Evolutionary conservation across 495 filamentous ascomycete species (phyloP), one percentile per base, ranked within the genome.

Genomic region (Astrocystis sublimbata): DNA sequence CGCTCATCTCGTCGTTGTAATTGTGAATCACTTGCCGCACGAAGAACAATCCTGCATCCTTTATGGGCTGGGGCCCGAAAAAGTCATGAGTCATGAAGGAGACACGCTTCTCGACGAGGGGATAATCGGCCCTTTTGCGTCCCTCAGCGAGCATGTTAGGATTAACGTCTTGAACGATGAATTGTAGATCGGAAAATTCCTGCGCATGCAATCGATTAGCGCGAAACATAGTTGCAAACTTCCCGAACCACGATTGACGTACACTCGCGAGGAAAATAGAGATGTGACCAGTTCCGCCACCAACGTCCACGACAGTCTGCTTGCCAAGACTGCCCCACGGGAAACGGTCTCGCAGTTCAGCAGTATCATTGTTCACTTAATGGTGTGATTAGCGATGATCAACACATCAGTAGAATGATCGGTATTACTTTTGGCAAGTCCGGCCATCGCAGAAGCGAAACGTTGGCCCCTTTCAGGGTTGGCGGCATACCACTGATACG

Each of bases 21-120:
- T 73, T 73, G 51, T 73, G 71, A 10, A 56, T 51, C 41, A 58
- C 52, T 23, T 71, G 68, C 23, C 71, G 66, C 15, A 69, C 49
- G 13, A 73, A 35, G 58, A 63, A 73, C 1, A 64, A 63, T 9
- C 35, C 38, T 8, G 65, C 69, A 35, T 66, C 51, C 0, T 2
- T 41, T 5, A 67, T 15, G 3, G 65, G 71, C 58, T 73, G 69
- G 0, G 69, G 65, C 21, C 60, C 36, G 63, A 68, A 68, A 62
- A 71, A 73, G 63, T 60, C 59, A 26, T 70, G 58, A 13, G 68
- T 31, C 51, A 58, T 49, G 58, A 65, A 73, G 0, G 52, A 35
- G 1, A 73, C 57, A 23, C 71, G 67, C 15, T 42, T 46, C 4
- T 45, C 8, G 19, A 69, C 33, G 24, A 52, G 50, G 21, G 45